phyloP scores from a whole-genome alignment of 768 basidiomycete genomes.

The Trametes gibbosa region DNA sequence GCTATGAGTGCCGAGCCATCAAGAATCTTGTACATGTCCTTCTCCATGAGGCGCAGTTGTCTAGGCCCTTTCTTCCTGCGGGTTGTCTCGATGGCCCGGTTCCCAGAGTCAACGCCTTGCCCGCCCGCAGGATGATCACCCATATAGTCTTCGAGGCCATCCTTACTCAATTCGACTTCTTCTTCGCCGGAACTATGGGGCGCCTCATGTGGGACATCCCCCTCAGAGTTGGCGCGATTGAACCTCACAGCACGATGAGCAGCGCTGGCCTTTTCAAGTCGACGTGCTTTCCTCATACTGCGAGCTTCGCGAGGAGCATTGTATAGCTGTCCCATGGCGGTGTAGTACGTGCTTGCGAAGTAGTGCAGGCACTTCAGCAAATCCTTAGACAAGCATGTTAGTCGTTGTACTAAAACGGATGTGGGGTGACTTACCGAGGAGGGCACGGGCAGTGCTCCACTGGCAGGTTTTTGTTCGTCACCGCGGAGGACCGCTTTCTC shows the following conservation, averaged over 20 bases:
- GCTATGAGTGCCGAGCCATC: constrained; percentile 74
- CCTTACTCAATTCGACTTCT: constrained; percentile 5
- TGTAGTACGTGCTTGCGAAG: constrained; percentile 56
- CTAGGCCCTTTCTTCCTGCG: constrained; percentile 12
- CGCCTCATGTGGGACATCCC: constrained; percentile 15
- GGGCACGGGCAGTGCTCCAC: constrained; percentile 32
- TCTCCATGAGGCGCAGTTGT: constrained; percentile 22
- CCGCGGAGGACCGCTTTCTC: background rate
- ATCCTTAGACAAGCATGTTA: constrained; percentile 35
- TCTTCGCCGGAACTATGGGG: constrained; percentile 19
- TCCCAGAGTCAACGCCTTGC: constrained; percentile 9
- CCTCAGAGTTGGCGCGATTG: background rate
- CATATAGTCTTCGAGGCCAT: background rate
- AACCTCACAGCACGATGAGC: constrained; percentile 15
- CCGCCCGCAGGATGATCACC: constrained; percentile 12
- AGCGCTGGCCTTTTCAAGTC: constrained; percentile 37
- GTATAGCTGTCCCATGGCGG: constrained; percentile 55
- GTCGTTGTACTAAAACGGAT: background rate
- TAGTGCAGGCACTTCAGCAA: constrained; percentile 51
- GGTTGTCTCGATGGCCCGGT: constrained; percentile 3
- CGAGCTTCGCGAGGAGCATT: constrained; percentile 43
- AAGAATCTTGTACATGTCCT: constrained; percentile 74
- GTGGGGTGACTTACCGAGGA: constrained; percentile 45
- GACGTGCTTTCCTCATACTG: constrained; percentile 33
- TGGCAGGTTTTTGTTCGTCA: background rate